Evolutionary conservation across 1,139 yeast species (phyloP), one percentile per base, ranked within the genome.

Genomic region (Sugiyamaella xylanicola): DNA sequence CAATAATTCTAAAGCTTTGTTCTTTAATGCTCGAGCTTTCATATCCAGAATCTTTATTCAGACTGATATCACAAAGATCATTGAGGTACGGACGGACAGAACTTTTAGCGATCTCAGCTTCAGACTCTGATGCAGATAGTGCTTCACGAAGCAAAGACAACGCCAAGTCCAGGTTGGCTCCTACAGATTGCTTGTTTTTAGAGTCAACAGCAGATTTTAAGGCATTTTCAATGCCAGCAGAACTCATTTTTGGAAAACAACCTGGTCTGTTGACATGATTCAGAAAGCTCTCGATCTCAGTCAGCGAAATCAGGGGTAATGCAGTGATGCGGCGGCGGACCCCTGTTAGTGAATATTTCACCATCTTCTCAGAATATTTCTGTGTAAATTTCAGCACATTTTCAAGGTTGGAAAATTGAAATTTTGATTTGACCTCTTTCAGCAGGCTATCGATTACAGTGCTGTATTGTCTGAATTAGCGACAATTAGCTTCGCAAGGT

Each of bases 1-100:
- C 66, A 16, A 63, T 47, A 3, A 63, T 58, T 17, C 61, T 51
- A 17, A 63, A 22, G 19, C 53, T 48, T 17, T 29, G 27, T 17
- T 35, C 25, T 29, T 32, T 40, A 4, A 27, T 17, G 13, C 36
- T 35, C 15, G 9, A 8, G 39, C 29, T 19, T 15, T 16, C 4
- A n/a, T 27, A 39, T 35, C 20, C 22, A 27, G 3, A 11, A 15
- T 16, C 41, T 4, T 11, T 41, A 16, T n/a, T n/a, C 11, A 29
- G 11, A 21, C 20, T 29, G 3, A 22, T 17, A 9, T 25, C 25
- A 41, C 46, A 48, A 21, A 48, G 45, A 16, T 13, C n/a, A 13
- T 21, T 15, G 13, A 48, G 52, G 41, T 27, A 41, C 7, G 32
- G 16, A 17, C 29, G 21, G 13, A 42, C 45, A 9, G 39, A 16